A percentile compares a stretch with the other conserved stretches of the same genome.
These are phyloP conservation scores for Lathyrus oleraceus DNA, from an alignment of 306 rosid species.

Conservation along the genomic window DNA sequence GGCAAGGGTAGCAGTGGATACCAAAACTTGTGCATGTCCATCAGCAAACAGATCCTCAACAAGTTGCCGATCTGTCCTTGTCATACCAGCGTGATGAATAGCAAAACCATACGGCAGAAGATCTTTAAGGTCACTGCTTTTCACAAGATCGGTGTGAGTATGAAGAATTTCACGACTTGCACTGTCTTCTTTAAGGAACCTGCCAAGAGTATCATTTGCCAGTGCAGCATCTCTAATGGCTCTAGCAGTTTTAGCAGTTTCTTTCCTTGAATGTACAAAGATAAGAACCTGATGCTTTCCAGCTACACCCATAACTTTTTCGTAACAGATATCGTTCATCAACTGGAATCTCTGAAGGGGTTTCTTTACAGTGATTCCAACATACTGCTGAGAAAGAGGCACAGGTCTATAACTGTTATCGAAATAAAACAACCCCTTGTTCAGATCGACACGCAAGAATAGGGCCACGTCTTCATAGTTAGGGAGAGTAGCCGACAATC, in stretches of 20 bases:
- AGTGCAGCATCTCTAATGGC: slow-evolving; percentile 96
- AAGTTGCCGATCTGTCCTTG: slow-evolving; percentile 86
- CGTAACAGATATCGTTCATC: slow-evolving; percentile 95
- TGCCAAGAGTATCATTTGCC: slow-evolving; percentile 90
- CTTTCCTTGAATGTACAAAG: slow-evolving; percentile 94
- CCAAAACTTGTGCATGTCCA: slow-evolving; percentile 94
- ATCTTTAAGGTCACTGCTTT: slow-evolving; percentile 93
- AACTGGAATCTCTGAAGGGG: slow-evolving; percentile 97
- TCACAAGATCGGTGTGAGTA: slow-evolving; percentile 88
- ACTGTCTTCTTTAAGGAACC: slow-evolving; percentile 92
- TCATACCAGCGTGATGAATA: slow-evolving; percentile 95
- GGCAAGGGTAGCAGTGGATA: slow-evolving; percentile 96
- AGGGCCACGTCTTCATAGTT: slow-evolving; percentile 88
- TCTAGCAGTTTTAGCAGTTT: slow-evolving; percentile 97
- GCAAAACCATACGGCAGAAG: slow-evolving; percentile 96
- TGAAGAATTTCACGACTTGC: slow-evolving; percentile 97
- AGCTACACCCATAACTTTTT: slow-evolving; percentile 92
- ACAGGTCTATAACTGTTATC: slow-evolving; percentile 96
- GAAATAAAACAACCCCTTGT: slow-evolving; percentile 71
- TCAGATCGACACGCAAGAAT: slow-evolving; percentile 78
- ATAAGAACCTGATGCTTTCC: slow-evolving; percentile 96
- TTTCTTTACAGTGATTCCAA: slow-evolving; percentile 90
- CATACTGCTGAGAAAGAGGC: slow-evolving; percentile 91
- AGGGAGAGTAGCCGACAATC: slow-evolving; percentile 94
- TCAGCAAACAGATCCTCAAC: slow-evolving; percentile 96